Base-by-base conservation (phyloP, 306 rosid genomes). In the Medicago lupulina region DNA sequence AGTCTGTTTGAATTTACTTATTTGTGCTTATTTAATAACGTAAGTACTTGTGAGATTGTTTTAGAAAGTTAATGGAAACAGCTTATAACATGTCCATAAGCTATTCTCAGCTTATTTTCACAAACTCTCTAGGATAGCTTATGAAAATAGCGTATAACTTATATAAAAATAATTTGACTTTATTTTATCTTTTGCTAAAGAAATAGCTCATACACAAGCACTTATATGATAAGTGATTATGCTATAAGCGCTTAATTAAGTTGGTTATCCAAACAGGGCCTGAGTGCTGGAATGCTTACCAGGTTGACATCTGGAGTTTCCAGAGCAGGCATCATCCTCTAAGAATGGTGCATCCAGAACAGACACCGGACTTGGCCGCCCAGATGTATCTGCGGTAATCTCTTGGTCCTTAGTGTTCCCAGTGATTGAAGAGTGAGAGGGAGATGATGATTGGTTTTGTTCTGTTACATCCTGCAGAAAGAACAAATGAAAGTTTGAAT, bases 321-420 rank as follows among this genome's bases (percentile, higher is more conserved):
- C 66, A 4, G 90, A 86, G 80, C 86, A 85, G 69, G 68, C 76
- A 43, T 88, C 92, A 53, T 92, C 96, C 73, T 92, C 96, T 57
- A 80, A 23, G 82, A 90, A 89, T 25, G 80, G 76, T 4, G 80
- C 83, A 75, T 90, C 97, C 25, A 96, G 97, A 83, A 96, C 91
- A 53, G 99, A 96, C 51, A 89, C 85, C 8, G 99, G 98, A 85
- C 99, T 96, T n/a, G 96, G 99, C 62, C 91, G 80, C 53, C 80
- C 96, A 19, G 86, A 87, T 47, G 74, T 67, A 36, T 85, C 90
- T 1, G 75, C 12, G 70, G 60, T 61, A 54, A 77, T 82, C 51
- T 86, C 97, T 68, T 49, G 67, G 63, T 82, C 89, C 76, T 87
- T 88, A 78, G 21, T 74, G 60, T 85, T 82, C 75, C 63, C 82